Conservation (phyloP, 164 flowering plant species). For the Tinospora cordifolia region DNA sequence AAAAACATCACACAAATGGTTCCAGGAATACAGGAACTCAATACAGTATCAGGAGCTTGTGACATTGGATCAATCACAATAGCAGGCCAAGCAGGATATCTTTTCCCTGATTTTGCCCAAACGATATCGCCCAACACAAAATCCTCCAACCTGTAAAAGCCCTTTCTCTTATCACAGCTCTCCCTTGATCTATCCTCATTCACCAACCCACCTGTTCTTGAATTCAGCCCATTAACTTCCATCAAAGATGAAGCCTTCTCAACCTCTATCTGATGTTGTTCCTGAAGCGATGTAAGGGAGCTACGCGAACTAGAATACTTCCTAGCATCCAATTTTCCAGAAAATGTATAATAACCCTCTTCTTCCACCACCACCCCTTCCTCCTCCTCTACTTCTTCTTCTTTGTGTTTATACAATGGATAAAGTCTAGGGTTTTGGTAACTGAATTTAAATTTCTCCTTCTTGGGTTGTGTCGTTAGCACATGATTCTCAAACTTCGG, state of each 20-base stretch:
- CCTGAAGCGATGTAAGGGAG: conserved; percentile 33
- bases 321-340: conserved; percentile 19
- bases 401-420: conserved; percentile 27
- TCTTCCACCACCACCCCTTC: conserved; percentile 22
- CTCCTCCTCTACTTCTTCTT: background rate
- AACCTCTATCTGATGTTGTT: conserved; percentile 31
- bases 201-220: conserved; percentile 5
- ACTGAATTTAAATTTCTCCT: conserved; percentile 23
- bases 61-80: conserved; percentile 79
- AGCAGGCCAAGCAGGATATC: conserved; percentile 92
- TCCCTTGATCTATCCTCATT: conserved; percentile 18
- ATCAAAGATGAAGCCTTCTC: conserved; percentile 18
- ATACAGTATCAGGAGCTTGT: conserved; percentile 72
- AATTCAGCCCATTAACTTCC: conserved; percentile 16
- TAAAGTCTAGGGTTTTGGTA: conserved; percentile 13
- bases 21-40: conserved; percentile 63
- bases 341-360: conserved; percentile 10
- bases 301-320: conserved; percentile 41
- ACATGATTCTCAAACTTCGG: conserved; percentile 16
- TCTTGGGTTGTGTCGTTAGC: conserved; percentile 16
- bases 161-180: conserved; percentile 33
- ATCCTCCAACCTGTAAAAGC: conserved; percentile 44
- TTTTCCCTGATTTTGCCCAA: conserved; percentile 84
- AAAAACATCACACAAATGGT: conserved; percentile 92
- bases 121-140: conserved; percentile 74